Evolutionary conservation across 1,139 yeast species (phyloP).

Genomic region (Pichia sorboxylosa): DNA sequence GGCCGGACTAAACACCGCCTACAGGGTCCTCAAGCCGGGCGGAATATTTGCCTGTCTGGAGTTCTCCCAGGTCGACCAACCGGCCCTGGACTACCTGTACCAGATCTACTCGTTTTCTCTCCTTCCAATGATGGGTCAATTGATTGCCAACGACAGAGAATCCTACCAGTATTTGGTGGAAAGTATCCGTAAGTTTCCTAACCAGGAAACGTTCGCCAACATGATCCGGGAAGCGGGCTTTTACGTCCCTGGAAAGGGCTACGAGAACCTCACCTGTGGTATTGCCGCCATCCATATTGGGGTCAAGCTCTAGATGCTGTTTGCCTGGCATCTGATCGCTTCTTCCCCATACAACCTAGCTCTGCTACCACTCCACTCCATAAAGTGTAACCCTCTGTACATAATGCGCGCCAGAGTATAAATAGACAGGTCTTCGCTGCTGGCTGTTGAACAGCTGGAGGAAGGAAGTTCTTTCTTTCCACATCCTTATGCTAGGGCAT

Average conservation of each 20-base stretch:
- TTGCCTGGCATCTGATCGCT: too few species aligned
- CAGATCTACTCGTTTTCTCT: slow-evolving; percentile 81
- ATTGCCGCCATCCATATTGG: slow-evolving; percentile 95
- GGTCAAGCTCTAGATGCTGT: slow-evolving; percentile 47
- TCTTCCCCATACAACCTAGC: too few species aligned
- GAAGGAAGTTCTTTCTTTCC: slow-evolving; percentile 8
- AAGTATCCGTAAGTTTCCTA: slow-evolving; percentile 82
- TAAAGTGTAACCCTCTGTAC: neutral
- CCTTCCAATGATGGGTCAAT: slow-evolving; percentile 90
- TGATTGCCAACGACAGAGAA: slow-evolving; percentile 88
- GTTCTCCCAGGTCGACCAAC: slow-evolving; percentile 82
- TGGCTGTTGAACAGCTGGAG: too few species aligned
- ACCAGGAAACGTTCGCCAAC: slow-evolving; percentile 76
- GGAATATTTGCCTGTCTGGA: slow-evolving; percentile 96
- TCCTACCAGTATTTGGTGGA: slow-evolving; percentile 94
- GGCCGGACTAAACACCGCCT: slow-evolving; percentile 86
- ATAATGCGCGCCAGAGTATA: too few species aligned
- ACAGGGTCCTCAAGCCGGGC: slow-evolving; percentile 94
- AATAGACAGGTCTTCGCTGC: too few species aligned
- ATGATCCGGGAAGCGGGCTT: slow-evolving; percentile 97
- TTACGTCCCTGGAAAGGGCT: slow-evolving; percentile 78
- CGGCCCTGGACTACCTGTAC: slow-evolving; percentile 61
- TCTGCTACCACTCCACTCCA: too few species aligned
- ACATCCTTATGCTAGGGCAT: slow-evolving; percentile 99
- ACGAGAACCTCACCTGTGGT: slow-evolving; percentile 92